These are phyloP conservation scores for Heracleum sosnowskyi DNA, from an alignment of 129 eudicot genomes.

Conservation along the genomic window DNA sequence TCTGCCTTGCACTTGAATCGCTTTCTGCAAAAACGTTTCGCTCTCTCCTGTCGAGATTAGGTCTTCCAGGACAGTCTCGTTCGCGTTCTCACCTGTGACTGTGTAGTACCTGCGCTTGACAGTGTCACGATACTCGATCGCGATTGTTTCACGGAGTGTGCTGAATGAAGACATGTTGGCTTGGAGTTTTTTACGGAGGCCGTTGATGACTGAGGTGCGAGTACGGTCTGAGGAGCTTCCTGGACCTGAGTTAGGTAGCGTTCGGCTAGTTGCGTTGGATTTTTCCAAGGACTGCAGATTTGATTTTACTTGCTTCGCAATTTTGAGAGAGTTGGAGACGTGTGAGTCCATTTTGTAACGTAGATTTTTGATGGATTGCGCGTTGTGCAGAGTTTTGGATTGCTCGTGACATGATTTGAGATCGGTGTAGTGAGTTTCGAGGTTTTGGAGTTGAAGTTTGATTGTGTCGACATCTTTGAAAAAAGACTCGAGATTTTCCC, in stretches of 20 bases:
- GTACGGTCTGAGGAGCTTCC: slow-evolving; percentile 83
- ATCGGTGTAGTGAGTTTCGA: slow-evolving; percentile 42
- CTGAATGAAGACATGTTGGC: slow-evolving; percentile 57
- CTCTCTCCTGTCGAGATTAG: slow-evolving; percentile 71
- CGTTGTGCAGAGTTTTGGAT: slow-evolving; percentile 66
- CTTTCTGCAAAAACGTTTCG: slow-evolving; percentile 68
- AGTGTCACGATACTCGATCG: slow-evolving; percentile 68
- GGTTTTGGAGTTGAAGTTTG: slow-evolving; percentile 51
- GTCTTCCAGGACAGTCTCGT: slow-evolving; percentile 42
- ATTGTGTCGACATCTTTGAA: slow-evolving; percentile 69
- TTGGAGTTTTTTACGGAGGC: slow-evolving; percentile 55
- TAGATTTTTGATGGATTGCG: slow-evolving; percentile 51
- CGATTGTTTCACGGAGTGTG: slow-evolving; percentile 47
- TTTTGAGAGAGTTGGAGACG: slow-evolving; percentile 47
- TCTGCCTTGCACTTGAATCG: slow-evolving; percentile 81
- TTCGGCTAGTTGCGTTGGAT: slow-evolving; percentile 65
- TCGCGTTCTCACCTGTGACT: slow-evolving; percentile 79
- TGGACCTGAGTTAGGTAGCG: slow-evolving; percentile 74
- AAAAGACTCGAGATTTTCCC: slow-evolving; percentile 59
- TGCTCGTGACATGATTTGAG: slow-evolving; percentile 59
- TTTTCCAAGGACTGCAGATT: slow-evolving; percentile 63
- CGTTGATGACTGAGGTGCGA: slow-evolving; percentile 65
- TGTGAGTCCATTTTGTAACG: slow-evolving; percentile 64
- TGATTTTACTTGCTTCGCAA: slow-evolving; percentile 60
- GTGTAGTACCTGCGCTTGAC: slow-evolving; percentile 73